phyloP scores from a whole-genome alignment of 306 rosid genomes.

The Glycine tomentella region DNA sequence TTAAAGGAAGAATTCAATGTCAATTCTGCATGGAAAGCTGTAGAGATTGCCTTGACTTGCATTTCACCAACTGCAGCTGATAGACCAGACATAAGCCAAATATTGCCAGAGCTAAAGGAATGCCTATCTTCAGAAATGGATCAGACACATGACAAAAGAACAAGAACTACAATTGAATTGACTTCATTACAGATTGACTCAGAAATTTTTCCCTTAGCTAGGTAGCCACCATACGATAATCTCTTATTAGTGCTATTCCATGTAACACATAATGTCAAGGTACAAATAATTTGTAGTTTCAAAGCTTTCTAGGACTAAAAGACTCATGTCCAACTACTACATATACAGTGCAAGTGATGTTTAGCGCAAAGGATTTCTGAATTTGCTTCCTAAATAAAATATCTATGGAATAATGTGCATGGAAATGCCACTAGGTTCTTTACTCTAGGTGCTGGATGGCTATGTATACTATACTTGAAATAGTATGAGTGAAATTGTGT shows the following conservation, averaged over 20 bases:
- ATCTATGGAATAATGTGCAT: background rate
- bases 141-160: background rate
- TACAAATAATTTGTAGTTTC: background rate
- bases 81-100: conserved; percentile 51
- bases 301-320: background rate
- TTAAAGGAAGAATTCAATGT: conserved; percentile 38
- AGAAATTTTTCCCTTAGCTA: background rate
- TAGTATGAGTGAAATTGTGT: too few relatives aligned
- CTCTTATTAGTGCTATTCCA: background rate
- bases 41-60: conserved; percentile 48
- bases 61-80: background rate
- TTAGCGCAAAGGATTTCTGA: background rate
- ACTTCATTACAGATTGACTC: background rate
- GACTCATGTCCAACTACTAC: background rate
- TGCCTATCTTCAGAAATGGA: conserved; percentile 43
- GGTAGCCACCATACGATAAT: background rate
- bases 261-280: background rate
- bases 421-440: background rate
- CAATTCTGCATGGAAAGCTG: conserved; percentile 44
- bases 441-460: background rate
- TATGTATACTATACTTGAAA: too few relatives aligned
- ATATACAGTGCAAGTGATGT: background rate
- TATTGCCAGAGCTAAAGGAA: conserved; percentile 42
- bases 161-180: background rate
- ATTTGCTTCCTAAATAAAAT: background rate